Evolutionary conservation across 1,284 basidiomycete species (phyloP).

Genomic region (Lignosus rhinocerotis): DNA sequence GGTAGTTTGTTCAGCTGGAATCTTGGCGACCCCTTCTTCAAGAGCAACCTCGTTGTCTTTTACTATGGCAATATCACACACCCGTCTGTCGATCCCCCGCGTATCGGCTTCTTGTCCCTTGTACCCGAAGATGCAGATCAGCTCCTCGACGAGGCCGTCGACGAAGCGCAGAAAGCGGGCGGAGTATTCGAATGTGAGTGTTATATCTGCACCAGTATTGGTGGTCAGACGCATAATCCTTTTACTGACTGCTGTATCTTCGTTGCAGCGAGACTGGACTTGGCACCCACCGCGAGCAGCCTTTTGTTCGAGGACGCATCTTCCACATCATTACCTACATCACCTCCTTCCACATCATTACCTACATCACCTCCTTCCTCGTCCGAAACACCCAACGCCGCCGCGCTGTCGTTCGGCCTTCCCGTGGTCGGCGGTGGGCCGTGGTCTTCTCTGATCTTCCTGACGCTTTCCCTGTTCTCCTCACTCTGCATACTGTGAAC

Average conservation of each 20-base stretch:
- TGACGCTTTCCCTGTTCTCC: background rate
- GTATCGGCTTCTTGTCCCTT: slow-evolving; percentile 70
- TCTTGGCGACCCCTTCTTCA: slow-evolving; percentile 44
- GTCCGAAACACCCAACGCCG: background rate
- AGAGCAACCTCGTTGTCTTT: slow-evolving; percentile 47
- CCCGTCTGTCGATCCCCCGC: slow-evolving; percentile 62
- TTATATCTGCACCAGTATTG: background rate
- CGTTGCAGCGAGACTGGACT: slow-evolving; percentile 10
- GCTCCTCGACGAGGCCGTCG: slow-evolving; percentile 41
- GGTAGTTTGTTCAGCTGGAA: slow-evolving; percentile 34
- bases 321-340: background rate
- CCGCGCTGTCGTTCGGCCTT: background rate
- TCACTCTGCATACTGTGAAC: background rate
- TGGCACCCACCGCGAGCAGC: slow-evolving; percentile 17
- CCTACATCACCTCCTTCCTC: background rate
- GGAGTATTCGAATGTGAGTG: slow-evolving; percentile 36
- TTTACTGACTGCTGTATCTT: background rate
- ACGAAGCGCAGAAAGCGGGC: slow-evolving; percentile 37
- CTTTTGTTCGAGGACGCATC: slow-evolving; percentile 11
- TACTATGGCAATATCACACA: slow-evolving; percentile 68
- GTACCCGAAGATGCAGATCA: slow-evolving; percentile 54
- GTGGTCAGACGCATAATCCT: background rate
- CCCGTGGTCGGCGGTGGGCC: background rate
- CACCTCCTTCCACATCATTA: background rate
- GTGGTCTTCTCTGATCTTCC: slow-evolving; percentile 2